Percentiles rank a stretch among this genome's conserved stretches.
phyloP scores from a whole-genome alignment of 345 rosid genomes.

The Reutealis trisperma region DNA sequence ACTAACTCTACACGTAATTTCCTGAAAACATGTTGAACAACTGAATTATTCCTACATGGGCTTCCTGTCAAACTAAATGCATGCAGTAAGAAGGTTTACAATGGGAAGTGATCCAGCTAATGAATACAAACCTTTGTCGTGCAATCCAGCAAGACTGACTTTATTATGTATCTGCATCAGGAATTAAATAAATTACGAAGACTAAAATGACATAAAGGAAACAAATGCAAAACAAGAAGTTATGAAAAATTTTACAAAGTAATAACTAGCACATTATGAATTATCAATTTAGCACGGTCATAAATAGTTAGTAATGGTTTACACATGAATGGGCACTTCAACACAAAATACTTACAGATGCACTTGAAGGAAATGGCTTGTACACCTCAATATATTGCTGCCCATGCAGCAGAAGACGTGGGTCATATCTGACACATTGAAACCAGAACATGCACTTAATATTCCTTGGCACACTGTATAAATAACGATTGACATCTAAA shows the following conservation, averaged over 20 bases:
- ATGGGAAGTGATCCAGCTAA: neutral
- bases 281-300: too few species aligned
- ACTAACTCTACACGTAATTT: neutral
- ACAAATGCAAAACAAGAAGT: too few species aligned
- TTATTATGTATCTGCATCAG: conserved; percentile 64
- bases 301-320: too few species aligned
- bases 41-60: neutral
- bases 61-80: neutral
- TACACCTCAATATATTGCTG: conserved; percentile 83
- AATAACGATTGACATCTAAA: too few species aligned
- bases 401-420: conserved; percentile 77
- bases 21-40: neutral
- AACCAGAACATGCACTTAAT: conserved; percentile 4
- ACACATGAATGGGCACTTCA: neutral
- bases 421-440: conserved; percentile 57
- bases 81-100: neutral
- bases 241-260: too few species aligned
- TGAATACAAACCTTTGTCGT: conserved; percentile 74
- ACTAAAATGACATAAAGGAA: neutral
- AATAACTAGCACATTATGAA: too few species aligned
- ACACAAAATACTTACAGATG: conserved; percentile 49
- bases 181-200: conserved; percentile 4
- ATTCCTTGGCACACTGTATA: neutral
- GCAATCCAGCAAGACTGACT: conserved; percentile 73
- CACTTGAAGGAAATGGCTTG: conserved; percentile 72